Conservation (phyloP, 345 rosid genomes). For the Triadica sebifera region DNA sequence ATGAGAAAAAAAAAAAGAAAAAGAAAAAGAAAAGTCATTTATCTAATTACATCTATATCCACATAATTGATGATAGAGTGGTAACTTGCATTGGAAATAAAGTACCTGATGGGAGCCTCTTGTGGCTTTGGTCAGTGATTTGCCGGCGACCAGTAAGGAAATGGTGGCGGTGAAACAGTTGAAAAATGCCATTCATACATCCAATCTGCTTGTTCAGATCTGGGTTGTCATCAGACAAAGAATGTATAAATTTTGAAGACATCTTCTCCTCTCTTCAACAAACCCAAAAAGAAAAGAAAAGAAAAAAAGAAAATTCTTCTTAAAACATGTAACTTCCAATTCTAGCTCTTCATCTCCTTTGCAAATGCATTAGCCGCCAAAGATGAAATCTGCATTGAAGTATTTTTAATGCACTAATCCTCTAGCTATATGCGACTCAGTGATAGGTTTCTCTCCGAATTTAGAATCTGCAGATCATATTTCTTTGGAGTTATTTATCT, state of each 20-base stretch:
- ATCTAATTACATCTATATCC: background rate
- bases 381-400: background rate
- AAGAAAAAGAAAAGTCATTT: background rate
- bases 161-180: constrained; percentile 69
- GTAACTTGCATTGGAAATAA: background rate
- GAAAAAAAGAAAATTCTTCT: background rate
- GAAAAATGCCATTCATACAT: constrained; percentile 84
- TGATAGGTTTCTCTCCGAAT: background rate
- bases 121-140: constrained; percentile 37
- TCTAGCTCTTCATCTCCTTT: background rate
- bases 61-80: no score
- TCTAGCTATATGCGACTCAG: no score
- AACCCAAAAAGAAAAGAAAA: background rate
- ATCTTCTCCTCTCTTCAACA: constrained; percentile 37
- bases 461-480: background rate
- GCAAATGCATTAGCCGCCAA: background rate
- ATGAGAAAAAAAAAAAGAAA: background rate
- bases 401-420: background rate
- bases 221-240: constrained; percentile 69
- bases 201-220: constrained; percentile 76
- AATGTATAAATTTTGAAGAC: constrained; percentile 63
- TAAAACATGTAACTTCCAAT: background rate
- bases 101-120: constrained; percentile 55
- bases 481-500: background rate
- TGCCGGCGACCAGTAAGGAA: constrained; percentile 49